phyloP scores from a whole-genome alignment of 208 protist species.

The Kentomonas sorsogonicus region DNA sequence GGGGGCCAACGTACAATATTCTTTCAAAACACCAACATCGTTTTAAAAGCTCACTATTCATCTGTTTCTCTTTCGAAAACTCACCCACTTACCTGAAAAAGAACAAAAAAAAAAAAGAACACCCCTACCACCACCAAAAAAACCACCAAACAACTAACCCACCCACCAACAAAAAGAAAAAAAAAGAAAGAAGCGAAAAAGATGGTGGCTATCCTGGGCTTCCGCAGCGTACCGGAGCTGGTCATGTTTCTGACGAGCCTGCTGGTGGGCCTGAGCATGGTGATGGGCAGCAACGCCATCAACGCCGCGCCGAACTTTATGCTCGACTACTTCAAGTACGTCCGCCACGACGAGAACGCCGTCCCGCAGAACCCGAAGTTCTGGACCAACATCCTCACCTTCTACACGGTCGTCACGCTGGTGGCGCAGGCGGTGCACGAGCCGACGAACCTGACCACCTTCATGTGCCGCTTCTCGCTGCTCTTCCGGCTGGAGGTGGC shows the following conservation, averaged over 20 bases:
- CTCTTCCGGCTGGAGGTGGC: constrained; percentile 45
- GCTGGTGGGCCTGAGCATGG: constrained; percentile 71
- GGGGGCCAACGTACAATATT: too few relatives aligned
- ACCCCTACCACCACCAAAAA: too few relatives aligned
- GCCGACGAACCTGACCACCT: constrained; percentile 62
- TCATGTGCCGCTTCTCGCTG: constrained; percentile 72
- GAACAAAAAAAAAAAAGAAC: too few relatives aligned
- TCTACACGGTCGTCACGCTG: constrained; percentile 75
- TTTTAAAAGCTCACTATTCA: too few relatives aligned
- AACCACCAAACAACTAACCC: too few relatives aligned
- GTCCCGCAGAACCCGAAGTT: constrained; percentile 28
- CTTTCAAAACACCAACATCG: too few relatives aligned
- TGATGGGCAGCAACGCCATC: constrained; percentile 87
- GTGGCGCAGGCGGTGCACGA: constrained; percentile 69
- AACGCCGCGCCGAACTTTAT: constrained; percentile 86
- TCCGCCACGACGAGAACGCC: constrained; percentile 27
- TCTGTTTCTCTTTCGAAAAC: too few relatives aligned
- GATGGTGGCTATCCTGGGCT: constrained; percentile 1
- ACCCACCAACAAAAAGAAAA: neutral
- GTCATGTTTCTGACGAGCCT: constrained; percentile 68
- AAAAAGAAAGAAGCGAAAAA: neutral
- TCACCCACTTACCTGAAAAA: too few relatives aligned
- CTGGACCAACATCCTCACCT: constrained; percentile 71
- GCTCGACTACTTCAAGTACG: constrained; percentile 76
- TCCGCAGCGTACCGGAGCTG: constrained; percentile 22